Conservation (phyloP, 768 basidiomycete species). For the Boletus sp. region DNA sequence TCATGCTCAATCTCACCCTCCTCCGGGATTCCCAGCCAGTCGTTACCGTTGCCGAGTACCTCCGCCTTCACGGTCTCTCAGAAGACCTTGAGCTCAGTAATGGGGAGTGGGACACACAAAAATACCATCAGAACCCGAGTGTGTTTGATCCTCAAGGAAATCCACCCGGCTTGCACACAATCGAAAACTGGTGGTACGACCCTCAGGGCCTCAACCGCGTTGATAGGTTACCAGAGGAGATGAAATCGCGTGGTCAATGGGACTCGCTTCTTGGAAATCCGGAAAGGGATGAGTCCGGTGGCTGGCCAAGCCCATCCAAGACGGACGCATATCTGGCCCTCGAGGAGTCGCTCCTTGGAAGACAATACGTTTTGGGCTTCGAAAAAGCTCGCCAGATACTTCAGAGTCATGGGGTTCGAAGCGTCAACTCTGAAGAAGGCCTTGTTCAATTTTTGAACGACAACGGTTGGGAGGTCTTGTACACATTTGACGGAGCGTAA, state of each 20-base stretch:
- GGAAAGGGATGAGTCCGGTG: slow-evolving; percentile 14
- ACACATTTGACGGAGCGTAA: slow-evolving; percentile 42
- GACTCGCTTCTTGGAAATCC: slow-evolving; percentile 13
- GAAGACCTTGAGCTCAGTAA: slow-evolving; percentile 35
- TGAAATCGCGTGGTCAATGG: slow-evolving; percentile 35
- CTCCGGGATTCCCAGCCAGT: slow-evolving; percentile 39
- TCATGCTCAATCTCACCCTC: slow-evolving; percentile 44
- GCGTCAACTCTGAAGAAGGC: slow-evolving; percentile 27
- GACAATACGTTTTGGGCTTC: slow-evolving; percentile 21
- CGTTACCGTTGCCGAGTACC: slow-evolving; percentile 42
- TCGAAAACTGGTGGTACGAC: slow-evolving; percentile 44
- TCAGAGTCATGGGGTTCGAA: slow-evolving; percentile 9
- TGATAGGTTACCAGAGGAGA: slow-evolving; percentile 33
- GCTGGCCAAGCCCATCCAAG: slow-evolving; percentile 24
- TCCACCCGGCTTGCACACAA: slow-evolving; percentile 30
- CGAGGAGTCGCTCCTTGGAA: slow-evolving; percentile 17
- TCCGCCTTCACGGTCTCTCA: slow-evolving; percentile 38
- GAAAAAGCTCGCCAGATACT: slow-evolving; percentile 24
- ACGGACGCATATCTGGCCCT: slow-evolving; percentile 21
- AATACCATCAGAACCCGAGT: slow-evolving; percentile 33
- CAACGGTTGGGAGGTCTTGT: slow-evolving; percentile 36
- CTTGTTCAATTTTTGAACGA: slow-evolving; percentile 30
- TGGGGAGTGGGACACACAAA: slow-evolving; percentile 38
- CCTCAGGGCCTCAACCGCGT: slow-evolving; percentile 37
- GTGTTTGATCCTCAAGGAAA: slow-evolving; percentile 22